Evolutionary conservation across 305 asterid species (phyloP).

Genomic region (Lippia alba): DNA sequence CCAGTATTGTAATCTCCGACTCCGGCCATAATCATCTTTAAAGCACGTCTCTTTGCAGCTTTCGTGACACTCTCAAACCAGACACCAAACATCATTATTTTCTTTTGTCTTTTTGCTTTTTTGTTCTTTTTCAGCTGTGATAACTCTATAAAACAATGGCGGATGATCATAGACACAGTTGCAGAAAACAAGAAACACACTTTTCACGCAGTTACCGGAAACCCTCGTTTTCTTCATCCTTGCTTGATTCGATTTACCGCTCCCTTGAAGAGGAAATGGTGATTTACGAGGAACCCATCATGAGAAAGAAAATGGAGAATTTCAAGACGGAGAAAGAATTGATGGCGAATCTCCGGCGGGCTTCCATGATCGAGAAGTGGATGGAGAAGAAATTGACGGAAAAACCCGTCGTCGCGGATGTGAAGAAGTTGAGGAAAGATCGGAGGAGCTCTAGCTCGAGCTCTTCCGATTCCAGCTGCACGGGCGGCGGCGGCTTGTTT

Average conservation of each 20-base stretch:
- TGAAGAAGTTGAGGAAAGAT: constrained; percentile 36
- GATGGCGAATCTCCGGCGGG: constrained; percentile 54
- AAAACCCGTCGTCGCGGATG: constrained; percentile 41
- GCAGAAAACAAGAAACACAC: constrained; percentile 26
- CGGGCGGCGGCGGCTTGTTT: constrained; percentile 41
- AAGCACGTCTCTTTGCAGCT: constrained; percentile 41
- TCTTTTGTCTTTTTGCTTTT: neutral
- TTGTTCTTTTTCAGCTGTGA: neutral
- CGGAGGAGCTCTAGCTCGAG: constrained; percentile 56
- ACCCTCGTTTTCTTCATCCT: constrained; percentile 78
- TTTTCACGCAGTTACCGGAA: constrained; percentile 37
- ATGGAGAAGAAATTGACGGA: constrained; percentile 61
- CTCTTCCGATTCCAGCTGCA: constrained; percentile 67
- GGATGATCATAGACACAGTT: constrained; percentile 37
- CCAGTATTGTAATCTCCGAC: neutral
- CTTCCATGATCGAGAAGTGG: constrained; percentile 82
- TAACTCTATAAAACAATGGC: constrained; percentile 36
- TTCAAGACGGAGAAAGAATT: constrained; percentile 37
- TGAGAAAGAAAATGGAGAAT: constrained; percentile 53
- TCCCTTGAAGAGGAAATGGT: constrained; percentile 56
- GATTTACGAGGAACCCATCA: constrained; percentile 34
- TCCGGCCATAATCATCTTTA: constrained; percentile 31
- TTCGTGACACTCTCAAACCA: constrained; percentile 53
- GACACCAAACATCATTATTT: constrained; percentile 49
- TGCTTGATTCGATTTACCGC: constrained; percentile 74